These are phyloP conservation scores for Lophium mytilinum DNA, from an alignment of 495 filamentous ascomycete genomes.

Conservation along the genomic window DNA sequence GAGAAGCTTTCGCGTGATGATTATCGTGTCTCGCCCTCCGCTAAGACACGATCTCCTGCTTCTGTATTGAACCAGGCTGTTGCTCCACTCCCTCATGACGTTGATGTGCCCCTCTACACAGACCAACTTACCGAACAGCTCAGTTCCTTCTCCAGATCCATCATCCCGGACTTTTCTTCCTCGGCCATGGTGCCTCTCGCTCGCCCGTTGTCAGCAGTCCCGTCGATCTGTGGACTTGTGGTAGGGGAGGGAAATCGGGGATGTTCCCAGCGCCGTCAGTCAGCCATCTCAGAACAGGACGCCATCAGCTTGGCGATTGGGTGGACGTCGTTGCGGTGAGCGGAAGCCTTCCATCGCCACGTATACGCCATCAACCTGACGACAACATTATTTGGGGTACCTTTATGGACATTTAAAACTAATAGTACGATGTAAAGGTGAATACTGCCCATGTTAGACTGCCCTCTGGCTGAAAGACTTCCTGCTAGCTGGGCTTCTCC, in stretches of 20 bases:
- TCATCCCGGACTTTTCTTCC: conserved; percentile 24
- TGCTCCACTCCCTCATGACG: background rate
- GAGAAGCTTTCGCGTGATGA: background rate
- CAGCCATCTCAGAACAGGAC: background rate
- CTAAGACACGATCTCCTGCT: background rate
- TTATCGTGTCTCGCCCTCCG: background rate
- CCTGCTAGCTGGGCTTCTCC: too few relatives aligned
- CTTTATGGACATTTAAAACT: too few relatives aligned
- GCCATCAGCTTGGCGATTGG: background rate
- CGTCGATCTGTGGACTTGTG: background rate
- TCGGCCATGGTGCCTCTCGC: conserved; percentile 29
- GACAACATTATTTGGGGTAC: too few relatives aligned
- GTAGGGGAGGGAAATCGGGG: background rate
- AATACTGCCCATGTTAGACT: too few relatives aligned
- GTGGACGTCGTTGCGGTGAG: background rate
- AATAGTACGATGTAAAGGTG: too few relatives aligned
- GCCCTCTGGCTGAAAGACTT: too few relatives aligned
- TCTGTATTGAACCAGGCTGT: background rate
- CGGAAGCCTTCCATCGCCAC: conserved; percentile 1
- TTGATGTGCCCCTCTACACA: background rate
- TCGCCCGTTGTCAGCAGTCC: background rate
- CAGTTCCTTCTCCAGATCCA: conserved; percentile 80
- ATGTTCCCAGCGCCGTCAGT: background rate
- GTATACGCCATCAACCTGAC: too few relatives aligned
- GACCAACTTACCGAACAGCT: conserved; percentile 71